These are phyloP conservation scores for Trametes villosa DNA, from an alignment of 768 basidiomycete genomes.

Conservation along the genomic window DNA sequence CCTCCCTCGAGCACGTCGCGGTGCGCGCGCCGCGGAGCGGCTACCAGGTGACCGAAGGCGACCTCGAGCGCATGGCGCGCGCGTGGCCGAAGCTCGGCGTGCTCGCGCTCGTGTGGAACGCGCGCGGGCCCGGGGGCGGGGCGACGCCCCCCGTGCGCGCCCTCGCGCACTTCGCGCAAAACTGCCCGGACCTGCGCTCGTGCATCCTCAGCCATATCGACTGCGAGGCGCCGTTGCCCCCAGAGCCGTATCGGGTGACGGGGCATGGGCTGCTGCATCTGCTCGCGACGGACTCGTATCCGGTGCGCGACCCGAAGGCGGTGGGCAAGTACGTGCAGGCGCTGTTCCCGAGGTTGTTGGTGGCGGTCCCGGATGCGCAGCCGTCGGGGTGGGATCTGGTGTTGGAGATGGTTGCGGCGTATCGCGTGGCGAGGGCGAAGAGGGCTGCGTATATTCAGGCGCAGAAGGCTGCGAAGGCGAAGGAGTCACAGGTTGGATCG, in stretches of 20 bases:
- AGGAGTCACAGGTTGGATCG: no score
- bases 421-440: neutral
- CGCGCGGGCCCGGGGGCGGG: neutral
- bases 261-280: neutral
- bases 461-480: neutral
- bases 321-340: neutral
- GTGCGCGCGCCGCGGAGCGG: neutral
- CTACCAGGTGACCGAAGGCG: slow-evolving; percentile 2
- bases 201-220: neutral
- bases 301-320: neutral
- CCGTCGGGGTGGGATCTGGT: neutral
- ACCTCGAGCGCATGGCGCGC: slow-evolving; percentile 6
- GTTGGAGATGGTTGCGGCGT: neutral
- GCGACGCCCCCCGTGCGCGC: neutral
- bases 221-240: neutral
- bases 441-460: neutral
- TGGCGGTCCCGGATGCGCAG: neutral
- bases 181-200: neutral
- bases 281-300: neutral
- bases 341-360: neutral
- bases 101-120: neutral
- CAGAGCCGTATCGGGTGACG: neutral
- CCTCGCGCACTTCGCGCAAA: neutral
- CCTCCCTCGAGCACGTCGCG: slow-evolving; percentile 2
- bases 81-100: neutral